Evolutionary conservation across 116 monocot species (phyloP).

Genomic region (Posidonia oceanica): DNA sequence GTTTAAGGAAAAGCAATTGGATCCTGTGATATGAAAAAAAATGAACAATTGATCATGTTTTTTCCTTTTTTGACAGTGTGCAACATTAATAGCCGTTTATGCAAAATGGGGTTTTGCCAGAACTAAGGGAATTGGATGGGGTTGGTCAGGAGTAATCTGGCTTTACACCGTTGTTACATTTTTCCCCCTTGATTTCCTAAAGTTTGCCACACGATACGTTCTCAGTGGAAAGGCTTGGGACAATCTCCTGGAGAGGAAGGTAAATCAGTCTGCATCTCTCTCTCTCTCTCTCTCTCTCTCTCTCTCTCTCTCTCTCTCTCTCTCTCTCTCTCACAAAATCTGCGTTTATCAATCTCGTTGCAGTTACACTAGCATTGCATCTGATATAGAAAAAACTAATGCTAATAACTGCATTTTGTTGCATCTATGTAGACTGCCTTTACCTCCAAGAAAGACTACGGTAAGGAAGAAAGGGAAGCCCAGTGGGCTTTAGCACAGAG

Average conservation of each 20-base stretch:
- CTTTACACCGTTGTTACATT: slow-evolving; percentile 71
- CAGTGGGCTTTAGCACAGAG: slow-evolving; percentile 88
- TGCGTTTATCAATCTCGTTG: neutral
- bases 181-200: slow-evolving; percentile 60
- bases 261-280: slow-evolving; percentile 1
- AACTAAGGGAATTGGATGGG: slow-evolving; percentile 77
- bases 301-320: too few relatives aligned
- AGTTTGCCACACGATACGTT: slow-evolving; percentile 71
- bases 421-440: slow-evolving; percentile 48
- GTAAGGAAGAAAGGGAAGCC: slow-evolving; percentile 76
- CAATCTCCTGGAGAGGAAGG: slow-evolving; percentile 68
- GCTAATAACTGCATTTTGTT: neutral
- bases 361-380: neutral
- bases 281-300: too few relatives aligned
- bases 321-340: neutral
- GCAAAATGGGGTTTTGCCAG: slow-evolving; percentile 77
- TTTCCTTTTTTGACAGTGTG: slow-evolving; percentile 15
- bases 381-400: neutral
- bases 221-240: slow-evolving; percentile 91
- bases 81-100: slow-evolving; percentile 74
- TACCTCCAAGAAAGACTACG: slow-evolving; percentile 90
- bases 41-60: too few relatives aligned
- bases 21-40: too few relatives aligned
- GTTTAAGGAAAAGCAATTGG: too few relatives aligned
- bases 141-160: slow-evolving; percentile 94